Conservation (phyloP, 306 rosid genomes). For the Inga leiocalycina region DNA sequence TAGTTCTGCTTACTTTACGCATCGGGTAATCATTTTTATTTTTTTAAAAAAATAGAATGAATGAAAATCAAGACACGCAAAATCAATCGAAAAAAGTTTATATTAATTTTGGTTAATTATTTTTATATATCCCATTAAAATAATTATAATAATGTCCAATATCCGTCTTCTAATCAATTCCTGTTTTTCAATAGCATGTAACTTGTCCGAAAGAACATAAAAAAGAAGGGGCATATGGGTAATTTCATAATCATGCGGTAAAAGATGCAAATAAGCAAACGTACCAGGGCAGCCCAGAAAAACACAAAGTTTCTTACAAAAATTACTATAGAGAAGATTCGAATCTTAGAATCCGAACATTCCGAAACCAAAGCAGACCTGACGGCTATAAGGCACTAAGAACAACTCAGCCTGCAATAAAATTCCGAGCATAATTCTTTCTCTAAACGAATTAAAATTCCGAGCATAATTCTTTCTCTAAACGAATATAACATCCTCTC, state of each 20-base stretch:
- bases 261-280: not conserved
- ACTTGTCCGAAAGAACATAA: too few relatives aligned
- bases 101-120: not conserved
- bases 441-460: constrained; percentile 24
- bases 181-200: too few relatives aligned
- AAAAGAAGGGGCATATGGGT: not conserved
- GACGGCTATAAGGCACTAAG: not conserved
- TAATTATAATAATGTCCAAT: not conserved
- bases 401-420: not conserved
- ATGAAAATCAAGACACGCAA: not conserved
- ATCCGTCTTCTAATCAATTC: not conserved
- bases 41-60: not conserved
- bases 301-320: not conserved
- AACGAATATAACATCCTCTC: constrained; percentile 16
- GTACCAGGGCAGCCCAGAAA: not conserved
- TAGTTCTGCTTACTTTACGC: not conserved
- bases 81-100: not conserved
- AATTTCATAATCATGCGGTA: too few relatives aligned
- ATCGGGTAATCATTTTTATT: too few relatives aligned
- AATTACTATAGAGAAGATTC: not conserved
- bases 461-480: not conserved
- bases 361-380: not conserved
- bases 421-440: constrained; percentile 10
- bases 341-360: constrained; percentile 16
- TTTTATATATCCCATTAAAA: not conserved